A percentile compares a stretch with the other conserved stretches of the same genome.
Evolutionary conservation across 805 yeast genomes (phyloP).

Genomic region (Candida vartiovaarae): DNA sequence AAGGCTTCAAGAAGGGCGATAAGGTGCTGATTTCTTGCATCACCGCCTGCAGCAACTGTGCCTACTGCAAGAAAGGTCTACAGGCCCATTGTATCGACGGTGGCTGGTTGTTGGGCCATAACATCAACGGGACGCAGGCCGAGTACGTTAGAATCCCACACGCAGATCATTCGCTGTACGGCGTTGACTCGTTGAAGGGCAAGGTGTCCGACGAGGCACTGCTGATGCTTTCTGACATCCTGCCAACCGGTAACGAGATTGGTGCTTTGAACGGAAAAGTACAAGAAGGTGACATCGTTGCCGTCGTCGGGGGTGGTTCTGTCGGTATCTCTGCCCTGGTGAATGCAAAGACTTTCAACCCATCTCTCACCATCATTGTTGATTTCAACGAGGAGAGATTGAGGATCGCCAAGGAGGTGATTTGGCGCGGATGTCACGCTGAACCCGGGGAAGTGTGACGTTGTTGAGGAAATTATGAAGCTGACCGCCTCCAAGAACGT

Average conservation of each 20-base stretch:
- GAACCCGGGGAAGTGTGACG: slow-evolving; percentile 42
- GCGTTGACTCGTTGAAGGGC: slow-evolving; percentile 27
- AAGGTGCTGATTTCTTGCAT: slow-evolving; percentile 59
- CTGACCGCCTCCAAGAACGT: slow-evolving; percentile 21
- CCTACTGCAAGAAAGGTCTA: slow-evolving; percentile 45
- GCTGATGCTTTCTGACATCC: slow-evolving; percentile 54
- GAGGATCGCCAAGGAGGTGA: slow-evolving; percentile 43
- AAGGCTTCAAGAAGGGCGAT: slow-evolving; percentile 46
- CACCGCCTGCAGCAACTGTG: slow-evolving; percentile 54
- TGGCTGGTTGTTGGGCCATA: slow-evolving; percentile 48
- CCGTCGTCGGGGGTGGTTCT: slow-evolving; percentile 63
- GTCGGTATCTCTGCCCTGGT: slow-evolving; percentile 59
- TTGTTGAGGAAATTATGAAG: slow-evolving; percentile 31
- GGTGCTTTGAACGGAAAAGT: slow-evolving; percentile 53
- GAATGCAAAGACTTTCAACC: slow-evolving; percentile 46
- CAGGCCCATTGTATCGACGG: slow-evolving; percentile 57
- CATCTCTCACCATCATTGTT: slow-evolving; percentile 48
- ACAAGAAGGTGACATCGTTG: slow-evolving; percentile 49
- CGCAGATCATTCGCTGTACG: slow-evolving; percentile 34
- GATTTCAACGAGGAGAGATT: slow-evolving; percentile 55
- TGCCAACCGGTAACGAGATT: slow-evolving; percentile 63
- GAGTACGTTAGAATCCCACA: slow-evolving; percentile 51
- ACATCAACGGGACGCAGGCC: slow-evolving; percentile 64
- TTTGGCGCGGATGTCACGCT: slow-evolving; percentile 55
- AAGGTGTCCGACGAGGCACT: slow-evolving; percentile 40